Evolutionary conservation across 257 asterid genomes (phyloP).

Genomic region (Oldenlandia corymbosa): DNA sequence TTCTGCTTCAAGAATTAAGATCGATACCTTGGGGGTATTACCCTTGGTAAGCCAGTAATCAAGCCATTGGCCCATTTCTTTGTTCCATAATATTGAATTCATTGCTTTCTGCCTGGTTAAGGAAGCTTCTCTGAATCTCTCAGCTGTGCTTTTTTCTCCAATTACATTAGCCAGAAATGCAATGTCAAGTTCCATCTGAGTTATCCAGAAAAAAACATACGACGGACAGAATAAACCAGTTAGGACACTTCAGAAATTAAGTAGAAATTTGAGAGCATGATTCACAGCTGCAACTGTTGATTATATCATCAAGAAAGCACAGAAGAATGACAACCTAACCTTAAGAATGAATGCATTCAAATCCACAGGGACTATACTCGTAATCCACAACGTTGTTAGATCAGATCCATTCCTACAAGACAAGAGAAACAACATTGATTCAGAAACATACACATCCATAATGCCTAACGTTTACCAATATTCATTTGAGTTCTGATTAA

Average conservation of each 20-base stretch:
- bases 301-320: slow-evolving; percentile 4
- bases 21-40: slow-evolving; percentile 32
- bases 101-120: slow-evolving; percentile 58
- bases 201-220: slow-evolving; percentile 2
- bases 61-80: slow-evolving; percentile 73
- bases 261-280: too few relatives aligned
- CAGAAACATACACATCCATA: neutral
- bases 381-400: slow-evolving; percentile 63
- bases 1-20: neutral
- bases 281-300: too few relatives aligned
- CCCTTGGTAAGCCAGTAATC: slow-evolving; percentile 67
- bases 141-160: slow-evolving; percentile 39
- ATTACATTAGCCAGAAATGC: slow-evolving; percentile 45
- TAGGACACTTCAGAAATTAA: too few relatives aligned
- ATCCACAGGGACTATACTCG: slow-evolving; percentile 80
- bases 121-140: slow-evolving; percentile 45
- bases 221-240: too few relatives aligned
- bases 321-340: slow-evolving; percentile 29
- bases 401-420: slow-evolving; percentile 61
- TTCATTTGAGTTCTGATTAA: too few relatives aligned
- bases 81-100: slow-evolving; percentile 61
- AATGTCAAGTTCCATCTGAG: slow-evolving; percentile 88
- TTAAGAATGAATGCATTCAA: slow-evolving; percentile 75
- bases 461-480: too few relatives aligned
- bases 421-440: neutral